These are phyloP conservation scores for Russula sp. DNA, from an alignment of 768 basidiomycete genomes.

Conservation along the genomic window DNA sequence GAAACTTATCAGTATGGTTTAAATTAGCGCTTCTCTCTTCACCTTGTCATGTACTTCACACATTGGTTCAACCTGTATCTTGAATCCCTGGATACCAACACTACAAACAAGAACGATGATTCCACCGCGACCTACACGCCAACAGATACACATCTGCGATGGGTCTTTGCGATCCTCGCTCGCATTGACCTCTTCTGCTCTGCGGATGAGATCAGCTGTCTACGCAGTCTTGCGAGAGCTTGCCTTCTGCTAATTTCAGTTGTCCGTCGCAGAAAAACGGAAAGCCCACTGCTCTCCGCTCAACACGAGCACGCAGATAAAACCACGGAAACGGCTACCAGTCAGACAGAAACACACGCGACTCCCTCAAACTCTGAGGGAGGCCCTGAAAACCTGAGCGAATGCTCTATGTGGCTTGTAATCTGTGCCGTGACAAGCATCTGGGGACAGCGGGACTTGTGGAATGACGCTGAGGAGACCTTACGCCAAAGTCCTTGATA, in stretches of 20 bases:
- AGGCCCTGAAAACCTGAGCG: constrained; percentile 28
- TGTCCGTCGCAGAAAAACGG: constrained; percentile 1
- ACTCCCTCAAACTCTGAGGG: too few species aligned
- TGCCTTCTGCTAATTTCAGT: constrained; percentile 36
- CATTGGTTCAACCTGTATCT: constrained; percentile 70
- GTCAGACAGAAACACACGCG: neutral
- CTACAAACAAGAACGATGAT: constrained; percentile 18
- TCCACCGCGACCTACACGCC: constrained; percentile 28
- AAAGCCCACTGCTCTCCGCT: neutral
- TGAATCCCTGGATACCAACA: constrained; percentile 25
- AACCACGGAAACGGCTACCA: constrained; percentile 1
- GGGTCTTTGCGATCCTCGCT: constrained; percentile 71
- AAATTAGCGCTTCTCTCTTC: constrained; percentile 55
- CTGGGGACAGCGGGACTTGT: constrained; percentile 79
- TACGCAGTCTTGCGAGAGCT: constrained; percentile 70
- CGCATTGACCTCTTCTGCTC: constrained; percentile 62
- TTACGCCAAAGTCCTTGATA: neutral
- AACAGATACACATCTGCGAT: constrained; percentile 55
- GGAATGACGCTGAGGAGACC: constrained; percentile 57
- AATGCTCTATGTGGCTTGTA: constrained; percentile 65
- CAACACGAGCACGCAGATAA: neutral
- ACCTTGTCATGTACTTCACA: constrained; percentile 76
- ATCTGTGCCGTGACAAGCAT: constrained; percentile 53
- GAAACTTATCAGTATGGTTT: constrained; percentile 17
- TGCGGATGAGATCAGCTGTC: constrained; percentile 68